Percentiles rank a stretch among this genome's conserved stretches.
phyloP scores from a whole-genome alignment of 352 stramenopile species.

The Phytophthora cactorum region DNA sequence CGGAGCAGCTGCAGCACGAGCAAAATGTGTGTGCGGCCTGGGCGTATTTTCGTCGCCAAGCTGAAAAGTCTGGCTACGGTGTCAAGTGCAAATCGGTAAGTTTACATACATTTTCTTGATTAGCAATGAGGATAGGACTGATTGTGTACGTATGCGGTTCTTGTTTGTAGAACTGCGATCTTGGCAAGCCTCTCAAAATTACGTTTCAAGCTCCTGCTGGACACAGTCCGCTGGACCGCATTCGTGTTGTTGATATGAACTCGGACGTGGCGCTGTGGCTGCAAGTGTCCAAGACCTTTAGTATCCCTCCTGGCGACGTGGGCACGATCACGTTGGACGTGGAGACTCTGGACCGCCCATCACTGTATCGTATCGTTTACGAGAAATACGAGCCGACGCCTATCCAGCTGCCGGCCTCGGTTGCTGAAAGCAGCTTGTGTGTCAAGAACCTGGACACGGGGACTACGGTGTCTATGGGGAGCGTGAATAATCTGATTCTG shows the following conservation, averaged over 20 bases:
- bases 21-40: constrained; percentile 78
- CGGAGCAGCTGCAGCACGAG: constrained; percentile 85
- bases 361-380: constrained; percentile 87
- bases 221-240: constrained; percentile 80
- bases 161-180: constrained; percentile 66
- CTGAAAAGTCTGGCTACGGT: constrained; percentile 65
- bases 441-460: constrained; percentile 87
- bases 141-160: constrained; percentile 2
- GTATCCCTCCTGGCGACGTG: constrained; percentile 75
- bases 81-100: constrained; percentile 79
- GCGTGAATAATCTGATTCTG: constrained; percentile 81
- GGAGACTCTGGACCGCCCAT: constrained; percentile 80
- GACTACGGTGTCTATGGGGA: constrained; percentile 75
- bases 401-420: constrained; percentile 54
- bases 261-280: constrained; percentile 80
- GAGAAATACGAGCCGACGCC: constrained; percentile 87
- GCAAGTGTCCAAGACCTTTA: constrained; percentile 88
- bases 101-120: constrained; percentile 6
- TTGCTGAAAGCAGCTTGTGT: constrained; percentile 71
- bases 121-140: neutral
- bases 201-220: constrained; percentile 72
- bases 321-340: constrained; percentile 84
- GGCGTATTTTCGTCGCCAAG: constrained; percentile 80
- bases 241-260: constrained; percentile 89
- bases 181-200: constrained; percentile 82